Evolutionary conservation across 225 moss, liverwort and hornwort genomes (phyloP), one percentile per base, ranked within the genome.

Genomic region (Straminergon stramineum): DNA sequence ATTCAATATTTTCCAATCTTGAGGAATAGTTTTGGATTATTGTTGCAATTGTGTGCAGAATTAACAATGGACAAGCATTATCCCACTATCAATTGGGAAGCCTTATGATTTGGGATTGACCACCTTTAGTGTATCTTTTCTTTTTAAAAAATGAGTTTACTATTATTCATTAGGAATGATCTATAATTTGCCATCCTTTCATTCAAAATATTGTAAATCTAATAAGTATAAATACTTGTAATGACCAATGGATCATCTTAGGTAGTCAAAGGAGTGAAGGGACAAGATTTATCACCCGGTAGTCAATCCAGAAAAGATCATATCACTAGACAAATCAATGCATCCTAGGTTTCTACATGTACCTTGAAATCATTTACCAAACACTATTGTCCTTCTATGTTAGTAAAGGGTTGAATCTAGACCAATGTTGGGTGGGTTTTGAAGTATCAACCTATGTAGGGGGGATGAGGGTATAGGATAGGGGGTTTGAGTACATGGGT

Each of bases 331-430:
- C 2, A 0, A 52, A 76, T 21, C 0, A 13, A 0, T 32, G 12
- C 20, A 75, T 7, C 20, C 1, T 32, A 31, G 2, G 19, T 32
- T 51, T 75, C 2, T 51, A 19, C 3, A 32, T 32, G 10, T 7
- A 0, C 19, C 4, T 2, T 48, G 2, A 75, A 51, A 76, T 76
- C 13, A 76, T 8, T 52, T 1, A 0, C 48, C 1, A 75, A 1
- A 48, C 1, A 48, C 6, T 48, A 0, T 75, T 31, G 19, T 12
- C 31, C 0, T 13, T 7, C 0, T 32, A 6, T 32, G 0, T 20
- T 0, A 0, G 0, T 18, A 51, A 1, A 11, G 0, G 7, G 4
- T 31, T 75, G 75, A 31, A 0, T 51, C 4, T 1, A 11, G 1
- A 75, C 1, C 10, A 51, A 31, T 19, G 6, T 17, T 30, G 10